Percentiles rank a stretch among this genome's conserved stretches.
Conservation (phyloP, 257 asterid species). For the Rubia yunnanensis region DNA sequence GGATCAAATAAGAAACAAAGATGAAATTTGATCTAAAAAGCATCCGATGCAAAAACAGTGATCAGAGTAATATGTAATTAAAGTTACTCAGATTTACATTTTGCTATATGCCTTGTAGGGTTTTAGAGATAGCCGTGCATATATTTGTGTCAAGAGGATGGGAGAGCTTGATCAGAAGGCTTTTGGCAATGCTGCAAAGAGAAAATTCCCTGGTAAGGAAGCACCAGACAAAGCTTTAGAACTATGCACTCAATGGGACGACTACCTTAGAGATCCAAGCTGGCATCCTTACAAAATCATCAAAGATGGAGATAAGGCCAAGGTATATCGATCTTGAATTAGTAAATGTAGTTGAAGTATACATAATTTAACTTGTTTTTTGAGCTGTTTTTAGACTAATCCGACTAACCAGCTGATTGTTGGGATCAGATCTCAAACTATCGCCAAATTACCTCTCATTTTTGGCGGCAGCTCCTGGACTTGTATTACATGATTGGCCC, state of each 20-base stretch:
- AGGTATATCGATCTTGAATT: conserved; percentile 31
- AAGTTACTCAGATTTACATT: neutral
- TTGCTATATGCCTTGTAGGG: conserved; percentile 17
- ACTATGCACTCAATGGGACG: conserved; percentile 53
- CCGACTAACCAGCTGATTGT: neutral
- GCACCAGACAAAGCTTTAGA: conserved; percentile 26
- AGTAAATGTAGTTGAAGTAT: neutral
- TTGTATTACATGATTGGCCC: neutral
- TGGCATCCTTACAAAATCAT: conserved; percentile 75
- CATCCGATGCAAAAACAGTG: neutral
- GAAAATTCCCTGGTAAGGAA: conserved; percentile 28
- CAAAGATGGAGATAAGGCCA: conserved; percentile 33
- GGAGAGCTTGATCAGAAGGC: conserved; percentile 57
- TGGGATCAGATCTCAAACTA: no score
- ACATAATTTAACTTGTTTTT: neutral
- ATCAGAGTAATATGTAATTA: neutral
- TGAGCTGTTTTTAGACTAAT: neutral
- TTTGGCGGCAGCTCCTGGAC: no score
- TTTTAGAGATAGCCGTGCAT: conserved; percentile 36
- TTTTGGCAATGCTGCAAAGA: conserved; percentile 31
- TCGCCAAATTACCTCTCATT: no score
- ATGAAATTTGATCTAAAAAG: neutral
- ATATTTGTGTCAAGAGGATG: conserved; percentile 61
- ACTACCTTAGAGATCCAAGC: conserved; percentile 54
- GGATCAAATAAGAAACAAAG: neutral